phyloP scores from a whole-genome alignment of 345 rosid species.

The Salix koriyanagi region DNA sequence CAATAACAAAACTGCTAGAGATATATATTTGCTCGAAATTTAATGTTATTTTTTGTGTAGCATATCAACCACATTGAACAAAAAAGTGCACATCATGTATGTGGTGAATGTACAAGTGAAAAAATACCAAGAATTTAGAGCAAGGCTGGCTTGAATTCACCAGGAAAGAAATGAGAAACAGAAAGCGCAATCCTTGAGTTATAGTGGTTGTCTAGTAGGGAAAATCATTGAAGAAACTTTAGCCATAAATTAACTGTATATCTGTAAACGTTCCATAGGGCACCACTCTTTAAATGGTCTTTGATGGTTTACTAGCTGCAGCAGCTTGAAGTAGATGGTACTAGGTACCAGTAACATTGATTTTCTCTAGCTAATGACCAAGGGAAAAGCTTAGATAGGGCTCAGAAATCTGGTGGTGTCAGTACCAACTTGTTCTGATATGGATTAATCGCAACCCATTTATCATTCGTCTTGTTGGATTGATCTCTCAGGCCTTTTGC shows the following conservation, averaged over 20 bases:
- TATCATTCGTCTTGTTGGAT: too few species aligned
- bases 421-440: too few species aligned
- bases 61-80: not conserved
- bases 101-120: not conserved
- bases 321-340: too few species aligned
- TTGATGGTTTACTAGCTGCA: not conserved
- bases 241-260: not conserved
- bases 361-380: too few species aligned
- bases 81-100: not conserved
- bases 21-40: not conserved
- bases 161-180: not conserved
- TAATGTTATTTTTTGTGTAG: not conserved
- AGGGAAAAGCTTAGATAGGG: too few species aligned
- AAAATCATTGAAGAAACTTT: not conserved
- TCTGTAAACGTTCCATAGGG: not conserved
- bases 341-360: too few species aligned
- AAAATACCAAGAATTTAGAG: not conserved
- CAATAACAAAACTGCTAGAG: not conserved
- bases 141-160: not conserved
- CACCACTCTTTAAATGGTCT: not conserved
- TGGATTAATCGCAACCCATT: too few species aligned
- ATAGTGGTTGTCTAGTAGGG: not conserved
- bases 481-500: too few species aligned
- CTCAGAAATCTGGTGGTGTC: too few species aligned
- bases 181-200: not conserved